Evolutionary conservation across 2,329 filamentous ascomycete genomes (phyloP), one percentile per base, ranked within the genome.

Genomic region (Penicillium frequentans): DNA sequence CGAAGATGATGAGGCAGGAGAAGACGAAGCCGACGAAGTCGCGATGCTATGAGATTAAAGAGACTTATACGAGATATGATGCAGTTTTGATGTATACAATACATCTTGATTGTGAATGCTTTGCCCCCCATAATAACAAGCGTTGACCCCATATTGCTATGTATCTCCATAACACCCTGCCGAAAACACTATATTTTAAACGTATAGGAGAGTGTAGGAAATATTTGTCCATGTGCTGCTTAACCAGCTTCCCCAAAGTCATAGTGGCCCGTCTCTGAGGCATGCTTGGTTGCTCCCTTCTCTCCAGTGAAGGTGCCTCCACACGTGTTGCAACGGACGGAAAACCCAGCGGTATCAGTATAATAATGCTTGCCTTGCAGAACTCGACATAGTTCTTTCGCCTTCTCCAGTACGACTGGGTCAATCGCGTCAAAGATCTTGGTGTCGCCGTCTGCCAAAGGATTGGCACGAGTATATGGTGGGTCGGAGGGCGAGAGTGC

Each of bases 341-440:
- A 81, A 69, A 97, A 91, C 0, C 87, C 87, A 23, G 89, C 84
- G 0, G 91, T 96, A 71, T 97, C 91, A 0, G 93, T 97, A 67
- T 86, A 97, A 71, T 98, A 98, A 71, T 96, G 86, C 57, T 82
- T 86, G 52, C 85, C 82, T 63, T 87, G 82, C 39, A 98, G 79
- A 59, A 88, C 83, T 60, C 76, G 74, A 49, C 89, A 89, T 31
- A 93, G 75, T 54, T 85, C 80, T 59, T 83, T 73, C 0, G 93
- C 87, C 57, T 83, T 87, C 16, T 83, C 77, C 31, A 87, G 62
- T 2, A 86, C 77, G 6, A 81, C 74, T 5, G 82, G 77, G 60
- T 87, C 84, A 3, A 74, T 73, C 1, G 82, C 73, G 56, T 86
- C 82, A 53, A 97, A 86, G 1, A 96, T 84, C 64, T 89, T 88